Percentiles rank a stretch among this genome's conserved stretches.
Evolutionary conservation across 2,329 filamentous ascomycete species (phyloP).

Genomic region (Xylaria sp.): DNA sequence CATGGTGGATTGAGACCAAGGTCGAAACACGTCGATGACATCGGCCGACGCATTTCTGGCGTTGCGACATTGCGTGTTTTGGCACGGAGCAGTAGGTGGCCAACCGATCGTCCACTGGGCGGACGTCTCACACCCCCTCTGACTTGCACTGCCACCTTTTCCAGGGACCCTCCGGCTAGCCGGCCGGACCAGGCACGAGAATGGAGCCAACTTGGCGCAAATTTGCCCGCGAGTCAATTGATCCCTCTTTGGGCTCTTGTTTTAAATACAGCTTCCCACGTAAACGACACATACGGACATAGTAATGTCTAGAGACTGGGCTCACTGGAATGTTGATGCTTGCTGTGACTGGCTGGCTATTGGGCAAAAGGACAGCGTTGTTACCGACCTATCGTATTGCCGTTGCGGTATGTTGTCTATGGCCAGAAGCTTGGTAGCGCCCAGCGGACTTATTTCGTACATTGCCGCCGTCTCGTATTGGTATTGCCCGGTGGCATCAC

Average conservation of each 20-base stretch:
- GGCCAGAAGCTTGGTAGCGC: too few species aligned
- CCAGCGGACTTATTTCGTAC: neutral
- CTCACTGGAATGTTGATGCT: too few species aligned
- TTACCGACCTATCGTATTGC: too few species aligned
- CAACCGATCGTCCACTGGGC: conserved; percentile 12
- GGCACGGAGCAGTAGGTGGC: conserved; percentile 11
- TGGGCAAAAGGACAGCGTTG: too few species aligned
- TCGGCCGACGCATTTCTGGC: conserved; percentile 2
- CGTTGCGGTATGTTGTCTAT: too few species aligned
- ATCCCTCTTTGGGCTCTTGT: neutral
- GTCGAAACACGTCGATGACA: conserved; percentile 14
- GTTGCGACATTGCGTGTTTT: conserved; percentile 27
- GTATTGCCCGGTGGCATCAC: too few species aligned
- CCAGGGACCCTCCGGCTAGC: neutral
- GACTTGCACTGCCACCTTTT: conserved; percentile 16
- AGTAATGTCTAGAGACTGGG: too few species aligned
- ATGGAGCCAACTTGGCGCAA: neutral
- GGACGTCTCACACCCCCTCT: neutral
- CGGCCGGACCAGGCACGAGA: neutral
- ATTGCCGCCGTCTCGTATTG: neutral
- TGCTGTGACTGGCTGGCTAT: too few species aligned
- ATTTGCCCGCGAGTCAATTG: neutral
- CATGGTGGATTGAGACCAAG: neutral
- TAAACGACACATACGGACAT: too few species aligned
- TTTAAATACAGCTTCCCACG: too few species aligned